These are phyloP conservation scores for Lactifluus volemus DNA, from an alignment of 768 basidiomycete species.

Conservation along the genomic window DNA sequence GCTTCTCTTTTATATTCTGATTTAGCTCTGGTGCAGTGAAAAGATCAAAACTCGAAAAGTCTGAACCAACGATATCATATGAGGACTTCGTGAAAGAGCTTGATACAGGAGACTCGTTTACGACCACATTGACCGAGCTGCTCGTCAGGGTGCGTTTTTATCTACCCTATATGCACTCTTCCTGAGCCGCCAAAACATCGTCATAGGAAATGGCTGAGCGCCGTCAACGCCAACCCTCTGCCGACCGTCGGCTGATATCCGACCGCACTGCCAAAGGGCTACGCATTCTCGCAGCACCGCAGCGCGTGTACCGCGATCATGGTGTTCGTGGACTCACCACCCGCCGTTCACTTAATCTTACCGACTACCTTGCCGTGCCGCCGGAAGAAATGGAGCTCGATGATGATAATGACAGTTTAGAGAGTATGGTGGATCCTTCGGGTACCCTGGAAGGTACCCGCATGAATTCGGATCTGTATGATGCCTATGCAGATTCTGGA, in stretches of 20 bases:
- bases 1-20: background rate
- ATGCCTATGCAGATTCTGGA: constrained; percentile 37
- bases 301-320: constrained; percentile 43
- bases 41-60: constrained; percentile 55
- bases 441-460: constrained; percentile 44
- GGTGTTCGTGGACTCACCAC: background rate
- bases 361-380: constrained; percentile 45
- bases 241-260: constrained; percentile 55
- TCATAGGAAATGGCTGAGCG: constrained; percentile 71
- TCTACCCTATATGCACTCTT: background rate
- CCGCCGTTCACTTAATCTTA: constrained; percentile 30
- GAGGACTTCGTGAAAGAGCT: constrained; percentile 70
- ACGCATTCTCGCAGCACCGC: constrained; percentile 43
- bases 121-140: constrained; percentile 63
- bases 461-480: constrained; percentile 53
- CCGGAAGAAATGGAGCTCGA: constrained; percentile 44
- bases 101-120: constrained; percentile 74
- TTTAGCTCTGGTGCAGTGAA: constrained; percentile 63
- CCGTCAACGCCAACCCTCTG: constrained; percentile 40
- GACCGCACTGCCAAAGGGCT: constrained; percentile 59
- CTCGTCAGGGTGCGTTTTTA: constrained; percentile 58
- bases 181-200: constrained; percentile 7
- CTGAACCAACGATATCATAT: constrained; percentile 57
- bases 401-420: constrained; percentile 60
- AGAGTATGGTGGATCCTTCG: constrained; percentile 33